These are phyloP conservation scores for Cryptococcus sp. DNA, from an alignment of 1,284 basidiomycete species.

Conservation along the genomic window DNA sequence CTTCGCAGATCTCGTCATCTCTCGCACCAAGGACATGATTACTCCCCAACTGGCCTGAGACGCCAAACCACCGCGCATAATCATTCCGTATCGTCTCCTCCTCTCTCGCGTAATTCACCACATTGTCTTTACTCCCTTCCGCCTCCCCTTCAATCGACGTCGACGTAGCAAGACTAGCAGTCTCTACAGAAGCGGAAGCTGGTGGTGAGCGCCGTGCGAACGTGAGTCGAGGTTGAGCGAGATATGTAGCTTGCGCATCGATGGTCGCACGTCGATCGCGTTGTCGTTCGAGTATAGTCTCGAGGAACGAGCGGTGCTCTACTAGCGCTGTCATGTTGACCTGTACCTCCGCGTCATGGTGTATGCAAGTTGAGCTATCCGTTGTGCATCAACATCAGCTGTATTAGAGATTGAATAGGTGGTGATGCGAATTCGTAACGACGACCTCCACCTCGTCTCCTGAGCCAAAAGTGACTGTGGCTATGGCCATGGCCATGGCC, in stretches of 20 bases:
- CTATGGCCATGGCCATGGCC: no score
- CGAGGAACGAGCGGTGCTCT: conserved; percentile 57
- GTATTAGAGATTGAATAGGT: no score
- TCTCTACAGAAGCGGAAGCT: neutral
- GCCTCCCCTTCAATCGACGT: neutral
- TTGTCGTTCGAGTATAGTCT: conserved; percentile 56
- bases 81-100: conserved; percentile 24
- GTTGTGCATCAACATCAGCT: no score
- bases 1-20: conserved; percentile 82
- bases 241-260: conserved; percentile 56
- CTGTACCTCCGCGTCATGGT: no score
- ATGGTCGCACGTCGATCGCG: conserved; percentile 54
- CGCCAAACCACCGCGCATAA: conserved; percentile 85
- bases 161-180: neutral
- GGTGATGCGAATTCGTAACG: no score
- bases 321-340: conserved; percentile 48
- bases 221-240: conserved; percentile 55
- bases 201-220: conserved; percentile 17
- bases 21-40: conserved; percentile 86
- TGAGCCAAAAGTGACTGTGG: no score
- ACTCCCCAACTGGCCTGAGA: conserved; percentile 85
- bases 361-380: no score
- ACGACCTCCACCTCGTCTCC: no score
- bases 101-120: conserved; percentile 21
- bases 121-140: conserved; percentile 13